Evolutionary conservation across 768 basidiomycete species (phyloP).

Genomic region (Tricholoma matsutake): DNA sequence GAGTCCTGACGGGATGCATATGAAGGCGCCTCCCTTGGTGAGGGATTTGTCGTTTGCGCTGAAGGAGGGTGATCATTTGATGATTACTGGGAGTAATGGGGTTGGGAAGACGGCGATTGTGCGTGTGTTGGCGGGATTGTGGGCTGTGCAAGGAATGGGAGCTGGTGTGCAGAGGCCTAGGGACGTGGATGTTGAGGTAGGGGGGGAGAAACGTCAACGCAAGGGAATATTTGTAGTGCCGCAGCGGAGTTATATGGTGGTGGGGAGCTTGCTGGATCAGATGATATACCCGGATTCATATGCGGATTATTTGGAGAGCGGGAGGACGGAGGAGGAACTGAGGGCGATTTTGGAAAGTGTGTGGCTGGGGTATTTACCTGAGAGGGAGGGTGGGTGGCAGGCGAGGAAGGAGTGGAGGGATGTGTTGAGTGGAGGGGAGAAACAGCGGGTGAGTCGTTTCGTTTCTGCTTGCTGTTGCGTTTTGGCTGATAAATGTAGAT

Average conservation of each 20-base stretch:
- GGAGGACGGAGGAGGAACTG: constrained; percentile 64
- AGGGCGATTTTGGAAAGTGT: constrained; percentile 77
- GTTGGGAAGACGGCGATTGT: constrained; percentile 91
- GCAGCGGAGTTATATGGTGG: constrained; percentile 90
- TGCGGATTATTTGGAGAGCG: constrained; percentile 60
- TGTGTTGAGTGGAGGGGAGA: constrained; percentile 94
- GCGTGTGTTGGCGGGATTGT: constrained; percentile 84
- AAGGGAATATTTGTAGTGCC: constrained; percentile 81
- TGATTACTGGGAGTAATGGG: constrained; percentile 92
- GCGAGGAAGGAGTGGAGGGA: constrained; percentile 96
- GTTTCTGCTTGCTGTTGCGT: neutral
- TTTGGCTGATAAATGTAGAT: constrained; percentile 46
- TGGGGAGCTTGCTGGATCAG: constrained; percentile 87
- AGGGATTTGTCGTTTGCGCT: constrained; percentile 65
- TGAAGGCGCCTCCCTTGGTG: constrained; percentile 53
- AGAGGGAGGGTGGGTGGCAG: constrained; percentile 85
- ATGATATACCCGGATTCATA: constrained; percentile 91
- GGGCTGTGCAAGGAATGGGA: constrained; percentile 57
- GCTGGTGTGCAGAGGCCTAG: constrained; percentile 33
- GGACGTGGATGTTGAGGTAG: constrained; percentile 1
- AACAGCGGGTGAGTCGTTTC: constrained; percentile 70
- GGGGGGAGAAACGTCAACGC: constrained; percentile 25
- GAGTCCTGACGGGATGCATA: neutral
- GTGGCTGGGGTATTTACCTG: constrained; percentile 80
- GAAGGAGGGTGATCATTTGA: constrained; percentile 74